These are phyloP conservation scores for Phytophthora aleatoria DNA, from an alignment of 352 stramenopile species.

Conservation along the genomic window DNA sequence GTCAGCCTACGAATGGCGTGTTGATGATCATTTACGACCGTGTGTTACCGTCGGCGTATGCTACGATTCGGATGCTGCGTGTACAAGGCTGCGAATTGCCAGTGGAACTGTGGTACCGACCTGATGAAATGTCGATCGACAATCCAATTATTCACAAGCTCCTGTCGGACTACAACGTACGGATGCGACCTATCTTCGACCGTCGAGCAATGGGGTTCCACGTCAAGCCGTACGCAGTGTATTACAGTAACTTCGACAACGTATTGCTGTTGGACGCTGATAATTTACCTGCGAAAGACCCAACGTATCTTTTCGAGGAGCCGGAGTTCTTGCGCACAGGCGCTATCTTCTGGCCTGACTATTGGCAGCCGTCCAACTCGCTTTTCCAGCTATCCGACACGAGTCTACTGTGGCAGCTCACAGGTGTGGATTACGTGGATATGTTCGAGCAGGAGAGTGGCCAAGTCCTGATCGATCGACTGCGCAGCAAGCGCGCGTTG, in stretches of 20 bases:
- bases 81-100: slow-evolving; percentile 76
- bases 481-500: slow-evolving; percentile 73
- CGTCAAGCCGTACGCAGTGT: slow-evolving; percentile 86
- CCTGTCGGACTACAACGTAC: slow-evolving; percentile 71
- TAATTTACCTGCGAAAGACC: slow-evolving; percentile 81
- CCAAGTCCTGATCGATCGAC: slow-evolving; percentile 83
- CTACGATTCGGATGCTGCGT: slow-evolving; percentile 80
- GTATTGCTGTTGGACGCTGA: slow-evolving; percentile 83
- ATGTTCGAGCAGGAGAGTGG: slow-evolving; percentile 90
- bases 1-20: slow-evolving; percentile 69
- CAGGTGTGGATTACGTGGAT: slow-evolving; percentile 69
- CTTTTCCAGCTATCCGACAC: slow-evolving; percentile 81
- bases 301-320: slow-evolving; percentile 85
- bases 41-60: slow-evolving; percentile 77
- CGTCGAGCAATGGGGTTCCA: slow-evolving; percentile 74
- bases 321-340: slow-evolving; percentile 74
- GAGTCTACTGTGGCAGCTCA: slow-evolving; percentile 80
- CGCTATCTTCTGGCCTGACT: slow-evolving; percentile 88
- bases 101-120: slow-evolving; percentile 86
- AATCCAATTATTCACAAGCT: slow-evolving; percentile 80
- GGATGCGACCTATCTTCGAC: slow-evolving; percentile 84
- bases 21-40: slow-evolving; percentile 89
- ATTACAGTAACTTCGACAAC: slow-evolving; percentile 88
- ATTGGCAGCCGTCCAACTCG: slow-evolving; percentile 83
- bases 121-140: slow-evolving; percentile 86